A percentile compares a stretch with the other conserved stretches of the same genome.
phyloP scores from a whole-genome alignment of 495 filamentous ascomycete genomes.

The Tuber borchii region DNA sequence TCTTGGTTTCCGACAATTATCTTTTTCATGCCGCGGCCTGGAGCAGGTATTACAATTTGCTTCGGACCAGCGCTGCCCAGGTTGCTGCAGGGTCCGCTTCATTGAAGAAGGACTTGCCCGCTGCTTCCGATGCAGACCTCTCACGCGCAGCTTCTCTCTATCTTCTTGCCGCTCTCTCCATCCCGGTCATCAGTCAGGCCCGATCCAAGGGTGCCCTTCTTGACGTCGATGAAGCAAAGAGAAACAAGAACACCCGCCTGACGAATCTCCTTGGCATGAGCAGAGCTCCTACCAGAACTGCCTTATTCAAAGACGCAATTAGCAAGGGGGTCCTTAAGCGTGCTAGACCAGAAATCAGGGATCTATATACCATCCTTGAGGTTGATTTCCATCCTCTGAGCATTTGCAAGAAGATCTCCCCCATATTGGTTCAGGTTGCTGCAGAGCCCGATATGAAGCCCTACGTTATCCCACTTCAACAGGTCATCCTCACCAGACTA shows the following conservation, averaged over 20 bases:
- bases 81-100: slow-evolving; percentile 73
- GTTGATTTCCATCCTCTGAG: slow-evolving; percentile 98
- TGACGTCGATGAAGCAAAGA: slow-evolving; percentile 92
- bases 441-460: slow-evolving; percentile 93
- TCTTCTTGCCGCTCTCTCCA: slow-evolving; percentile 87
- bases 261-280: slow-evolving; percentile 93
- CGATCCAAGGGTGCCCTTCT: slow-evolving; percentile 91
- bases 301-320: slow-evolving; percentile 88
- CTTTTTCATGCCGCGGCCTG: slow-evolving; percentile 97
- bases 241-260: slow-evolving; percentile 96
- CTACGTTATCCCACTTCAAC: slow-evolving; percentile 88
- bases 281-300: slow-evolving; percentile 76
- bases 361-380: slow-evolving; percentile 96
- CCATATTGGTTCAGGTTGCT: slow-evolving; percentile 88
- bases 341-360: slow-evolving; percentile 84
- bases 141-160: slow-evolving; percentile 87
- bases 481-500: slow-evolving; percentile 94
- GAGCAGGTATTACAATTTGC: slow-evolving; percentile 92
- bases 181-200: slow-evolving; percentile 97
- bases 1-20: slow-evolving; percentile 98
- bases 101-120: slow-evolving; percentile 87
- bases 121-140: slow-evolving; percentile 79
- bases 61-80: slow-evolving; percentile 79
- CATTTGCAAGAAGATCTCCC: slow-evolving; percentile 98
- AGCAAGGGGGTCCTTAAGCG: slow-evolving; percentile 90